These are phyloP conservation scores for Linanthus parryae DNA, from an alignment of 148 eudicot species.

Conservation along the genomic window DNA sequence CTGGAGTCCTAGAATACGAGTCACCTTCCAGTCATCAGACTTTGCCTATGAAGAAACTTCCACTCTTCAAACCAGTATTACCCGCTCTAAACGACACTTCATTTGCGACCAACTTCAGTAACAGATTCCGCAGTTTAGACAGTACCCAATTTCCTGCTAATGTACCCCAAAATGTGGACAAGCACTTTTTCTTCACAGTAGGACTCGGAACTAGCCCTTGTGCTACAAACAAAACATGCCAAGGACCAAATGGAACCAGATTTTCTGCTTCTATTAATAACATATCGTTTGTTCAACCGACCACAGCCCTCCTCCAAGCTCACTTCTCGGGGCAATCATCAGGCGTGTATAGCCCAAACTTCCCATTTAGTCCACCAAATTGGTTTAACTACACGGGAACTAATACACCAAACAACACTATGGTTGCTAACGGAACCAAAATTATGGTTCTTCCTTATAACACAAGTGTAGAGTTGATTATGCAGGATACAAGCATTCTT, in stretches of 20 bases:
- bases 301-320: slow-evolving; percentile 34
- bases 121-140: slow-evolving; percentile 32
- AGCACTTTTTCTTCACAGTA: slow-evolving; percentile 37
- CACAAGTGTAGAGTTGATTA: slow-evolving; percentile 31
- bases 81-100: slow-evolving; percentile 30
- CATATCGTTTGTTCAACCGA: slow-evolving; percentile 36
- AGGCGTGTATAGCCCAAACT: slow-evolving; percentile 22
- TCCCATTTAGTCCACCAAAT: slow-evolving; percentile 23
- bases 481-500: slow-evolving; percentile 39
- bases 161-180: slow-evolving; percentile 32
- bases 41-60: slow-evolving; percentile 9
- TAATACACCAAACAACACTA: slow-evolving; percentile 43
- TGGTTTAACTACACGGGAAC: slow-evolving; percentile 40
- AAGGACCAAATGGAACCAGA: slow-evolving; percentile 40
- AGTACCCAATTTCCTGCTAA: slow-evolving; percentile 34
- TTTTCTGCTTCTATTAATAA: slow-evolving; percentile 38
- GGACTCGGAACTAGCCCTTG: slow-evolving; percentile 43
- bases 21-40: neutral
- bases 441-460: slow-evolving; percentile 31
- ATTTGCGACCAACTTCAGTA: slow-evolving; percentile 31
- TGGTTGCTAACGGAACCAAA: slow-evolving; percentile 29
- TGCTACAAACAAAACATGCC: slow-evolving; percentile 34
- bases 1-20: slow-evolving; percentile 36
- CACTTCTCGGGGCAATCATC: slow-evolving; percentile 19
- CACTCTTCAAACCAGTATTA: slow-evolving; percentile 24